These are phyloP conservation scores for Pythium volutum DNA, from an alignment of 352 stramenopile genomes.

Conservation along the genomic window DNA sequence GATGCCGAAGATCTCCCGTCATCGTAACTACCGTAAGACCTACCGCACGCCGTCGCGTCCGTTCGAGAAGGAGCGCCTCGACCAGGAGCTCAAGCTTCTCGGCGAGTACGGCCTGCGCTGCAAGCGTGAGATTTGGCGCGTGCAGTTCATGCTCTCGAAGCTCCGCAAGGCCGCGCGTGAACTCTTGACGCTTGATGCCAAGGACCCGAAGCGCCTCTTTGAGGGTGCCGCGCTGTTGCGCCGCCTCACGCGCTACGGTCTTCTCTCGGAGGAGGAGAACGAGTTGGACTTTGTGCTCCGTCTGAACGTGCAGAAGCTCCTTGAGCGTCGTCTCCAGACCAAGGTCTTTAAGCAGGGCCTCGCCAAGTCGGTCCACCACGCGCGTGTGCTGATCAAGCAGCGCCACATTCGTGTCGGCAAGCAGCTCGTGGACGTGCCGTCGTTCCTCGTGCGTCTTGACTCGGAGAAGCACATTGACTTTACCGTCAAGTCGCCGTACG, in stretches of 20 bases:
- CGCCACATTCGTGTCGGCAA: slow-evolving; percentile 99
- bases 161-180: slow-evolving; percentile 98
- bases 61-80: slow-evolving; percentile 99
- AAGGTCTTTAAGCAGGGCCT: slow-evolving; percentile 99
- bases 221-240: slow-evolving; percentile 97
- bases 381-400: slow-evolving; percentile 98
- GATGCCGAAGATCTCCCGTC: slow-evolving; percentile 87
- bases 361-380: slow-evolving; percentile 99
- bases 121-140: slow-evolving; percentile 99
- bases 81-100: slow-evolving; percentile 98
- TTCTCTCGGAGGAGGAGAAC: slow-evolving; percentile 97
- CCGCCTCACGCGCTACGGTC: slow-evolving; percentile 95
- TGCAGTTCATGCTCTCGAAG: slow-evolving; percentile 99
- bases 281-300: slow-evolving; percentile 98
- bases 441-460: slow-evolving; percentile 98
- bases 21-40: slow-evolving; percentile 96
- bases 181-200: slow-evolving; percentile 96
- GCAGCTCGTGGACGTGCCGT: slow-evolving; percentile 98
- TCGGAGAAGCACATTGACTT: slow-evolving; percentile 99
- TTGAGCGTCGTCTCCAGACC: slow-evolving; percentile 98
- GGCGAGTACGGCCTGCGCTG: slow-evolving; percentile 99
- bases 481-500: slow-evolving; percentile 96
- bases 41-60: slow-evolving; percentile 98
- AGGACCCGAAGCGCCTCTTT: slow-evolving; percentile 99
- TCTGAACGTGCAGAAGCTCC: slow-evolving; percentile 98